These are phyloP conservation scores for Colletotrichum somersetense DNA, from an alignment of 2,329 filamentous ascomycete species.

Conservation along the genomic window DNA sequence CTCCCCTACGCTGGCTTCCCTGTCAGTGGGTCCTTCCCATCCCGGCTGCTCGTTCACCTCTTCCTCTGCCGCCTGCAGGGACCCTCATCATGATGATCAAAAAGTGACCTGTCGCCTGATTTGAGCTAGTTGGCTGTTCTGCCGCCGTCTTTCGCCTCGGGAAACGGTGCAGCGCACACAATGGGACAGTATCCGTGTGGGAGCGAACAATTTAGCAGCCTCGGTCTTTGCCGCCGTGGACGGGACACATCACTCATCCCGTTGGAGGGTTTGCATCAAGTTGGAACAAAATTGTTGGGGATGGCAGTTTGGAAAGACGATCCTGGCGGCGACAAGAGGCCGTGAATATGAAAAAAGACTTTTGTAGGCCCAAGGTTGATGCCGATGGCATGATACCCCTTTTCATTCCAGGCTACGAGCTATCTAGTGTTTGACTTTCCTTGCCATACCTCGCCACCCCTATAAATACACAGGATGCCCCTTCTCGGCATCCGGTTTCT, in stretches of 20 bases:
- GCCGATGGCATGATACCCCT: background rate
- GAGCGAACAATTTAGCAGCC: too few species aligned
- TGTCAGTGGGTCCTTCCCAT: slow-evolving; percentile 10
- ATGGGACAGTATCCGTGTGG: too few species aligned
- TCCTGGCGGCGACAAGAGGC: background rate
- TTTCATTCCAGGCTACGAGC: background rate
- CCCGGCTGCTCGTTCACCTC: slow-evolving; percentile 13
- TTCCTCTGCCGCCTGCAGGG: slow-evolving; percentile 5
- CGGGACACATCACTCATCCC: too few species aligned
- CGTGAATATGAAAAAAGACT: background rate
- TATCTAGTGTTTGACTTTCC: background rate
- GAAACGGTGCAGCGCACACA: too few species aligned
- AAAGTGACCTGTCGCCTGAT: background rate
- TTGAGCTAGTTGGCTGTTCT: background rate
- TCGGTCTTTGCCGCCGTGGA: too few species aligned
- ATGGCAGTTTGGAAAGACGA: background rate
- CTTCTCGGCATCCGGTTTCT: background rate
- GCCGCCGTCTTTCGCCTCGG: too few species aligned
- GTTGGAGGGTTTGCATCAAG: too few species aligned
- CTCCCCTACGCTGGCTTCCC: background rate
- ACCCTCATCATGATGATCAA: background rate
- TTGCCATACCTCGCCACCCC: background rate
- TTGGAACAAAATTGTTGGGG: too few species aligned
- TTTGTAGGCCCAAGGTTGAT: too few species aligned
- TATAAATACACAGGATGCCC: slow-evolving; percentile 7